phyloP scores from a whole-genome alignment of 1,284 basidiomycete genomes.

The Peniophora sp. region DNA sequence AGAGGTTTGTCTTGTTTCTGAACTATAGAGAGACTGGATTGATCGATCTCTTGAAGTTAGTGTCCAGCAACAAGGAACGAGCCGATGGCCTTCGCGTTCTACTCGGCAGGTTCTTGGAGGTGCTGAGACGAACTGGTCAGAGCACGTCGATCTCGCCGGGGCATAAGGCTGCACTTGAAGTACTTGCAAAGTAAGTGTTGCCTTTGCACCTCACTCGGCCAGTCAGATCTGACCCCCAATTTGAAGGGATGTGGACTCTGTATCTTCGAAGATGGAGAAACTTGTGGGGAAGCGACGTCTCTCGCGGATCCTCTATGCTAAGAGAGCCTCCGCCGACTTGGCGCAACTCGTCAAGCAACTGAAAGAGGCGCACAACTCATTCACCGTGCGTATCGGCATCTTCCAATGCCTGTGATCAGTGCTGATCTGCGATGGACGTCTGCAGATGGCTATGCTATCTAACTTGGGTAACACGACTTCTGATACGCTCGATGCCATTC shows the following conservation, averaged over 20 bases:
- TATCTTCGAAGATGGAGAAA: not conserved
- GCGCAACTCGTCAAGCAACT: not conserved
- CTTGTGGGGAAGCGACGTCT: not conserved
- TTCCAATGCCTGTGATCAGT: no score
- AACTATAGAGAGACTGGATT: not conserved
- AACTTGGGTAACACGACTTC: no score
- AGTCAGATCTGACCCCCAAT: not conserved
- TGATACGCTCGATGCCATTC: no score
- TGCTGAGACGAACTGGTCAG: not conserved
- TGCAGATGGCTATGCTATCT: no score
- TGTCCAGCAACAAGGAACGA: not conserved
- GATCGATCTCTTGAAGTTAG: not conserved
- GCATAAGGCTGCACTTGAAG: not conserved
- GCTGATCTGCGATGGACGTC: no score
- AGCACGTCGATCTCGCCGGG: not conserved
- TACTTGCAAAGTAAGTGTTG: not conserved
- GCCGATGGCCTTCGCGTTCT: not conserved
- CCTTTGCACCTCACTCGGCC: not conserved
- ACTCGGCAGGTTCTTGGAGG: not conserved
- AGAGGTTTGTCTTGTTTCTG: not conserved
- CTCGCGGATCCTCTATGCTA: not conserved
- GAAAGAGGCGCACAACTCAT: not conserved
- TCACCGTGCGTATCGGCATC: not conserved
- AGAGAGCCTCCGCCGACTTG: not conserved
- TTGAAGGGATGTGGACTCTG: not conserved